Evolutionary conservation across 306 rosid species (phyloP), one percentile per base, ranked within the genome.

Genomic region (Biancaea sappan): DNA sequence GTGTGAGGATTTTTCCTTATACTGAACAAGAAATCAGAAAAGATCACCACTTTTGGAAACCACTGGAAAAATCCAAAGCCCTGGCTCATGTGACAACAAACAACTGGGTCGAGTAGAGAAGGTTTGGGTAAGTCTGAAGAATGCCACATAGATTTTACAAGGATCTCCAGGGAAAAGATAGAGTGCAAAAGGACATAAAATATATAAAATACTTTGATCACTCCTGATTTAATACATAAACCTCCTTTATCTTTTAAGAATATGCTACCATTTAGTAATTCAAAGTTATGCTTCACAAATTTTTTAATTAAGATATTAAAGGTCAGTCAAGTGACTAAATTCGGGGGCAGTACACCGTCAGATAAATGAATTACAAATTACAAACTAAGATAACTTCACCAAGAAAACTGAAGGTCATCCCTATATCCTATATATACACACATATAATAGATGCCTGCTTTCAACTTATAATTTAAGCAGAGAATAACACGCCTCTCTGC

Each of bases 41-140:
- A 41, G 22, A 40, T 28, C n/a, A 80, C 57, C 71, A 63, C 47
- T 53, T 64, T 22, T 18, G 21, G 47, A 22, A 77, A 61, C 50
- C 31, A 60, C 72, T 53, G 40, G 74, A 75, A 52, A 54, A 41
- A 35, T 29, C 64, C 38, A 31, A 34, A 3, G 26, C 18, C 56
- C 38, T 40, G 31, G 59, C 40, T 59, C 47, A 43, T 56, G 65
- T 63, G 19, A 31, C 37, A 40, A 34, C 29, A 3, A 57, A 43
- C 40, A 69, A 56, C 67, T 38, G 62, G 48, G 66, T 32, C 38
- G 41, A 47, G 37, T 6, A 14, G 41, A 18, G 34, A 62, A 46
- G 80, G 66, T 54, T 56, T 58, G 56, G 43, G 44, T 37, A 18
- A 9, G 66, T 72, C 76, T 50, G 34, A 6, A 48, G 60, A 47